These are phyloP conservation scores for Cytospora chrysosperma DNA, from an alignment of 2,329 filamentous ascomycete species.

Conservation along the genomic window DNA sequence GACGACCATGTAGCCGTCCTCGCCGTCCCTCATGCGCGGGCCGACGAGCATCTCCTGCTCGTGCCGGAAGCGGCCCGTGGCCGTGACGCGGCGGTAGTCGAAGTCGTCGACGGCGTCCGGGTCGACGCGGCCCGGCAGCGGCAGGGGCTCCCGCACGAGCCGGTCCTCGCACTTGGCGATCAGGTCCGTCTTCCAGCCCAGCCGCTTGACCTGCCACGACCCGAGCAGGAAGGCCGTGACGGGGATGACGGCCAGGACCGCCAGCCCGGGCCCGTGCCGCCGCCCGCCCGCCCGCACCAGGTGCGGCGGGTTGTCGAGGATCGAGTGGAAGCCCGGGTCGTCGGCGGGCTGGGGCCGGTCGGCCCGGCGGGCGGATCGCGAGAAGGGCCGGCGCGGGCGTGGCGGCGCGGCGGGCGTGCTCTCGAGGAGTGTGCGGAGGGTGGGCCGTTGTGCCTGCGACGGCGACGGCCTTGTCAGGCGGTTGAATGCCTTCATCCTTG, in stretches of 20 bases:
- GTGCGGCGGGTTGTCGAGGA: constrained; percentile 80
- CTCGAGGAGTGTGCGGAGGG: constrained; percentile 12
- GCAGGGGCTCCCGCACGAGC: constrained; percentile 79
- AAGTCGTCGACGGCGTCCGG: constrained; percentile 80
- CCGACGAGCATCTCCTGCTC: constrained; percentile 97
- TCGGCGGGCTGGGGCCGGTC: constrained; percentile 57
- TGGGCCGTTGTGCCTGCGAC: constrained; percentile 1
- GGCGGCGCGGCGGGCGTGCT: constrained; percentile 4
- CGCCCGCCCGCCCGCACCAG: constrained; percentile 70
- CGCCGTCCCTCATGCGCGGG: constrained; percentile 82
- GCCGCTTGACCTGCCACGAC: constrained; percentile 91
- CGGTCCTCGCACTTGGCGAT: constrained; percentile 92
- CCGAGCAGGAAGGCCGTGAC: constrained; percentile 87
- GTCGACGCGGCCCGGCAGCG: constrained; percentile 80
- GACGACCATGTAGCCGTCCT: constrained; percentile 87
- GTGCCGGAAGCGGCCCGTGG: constrained; percentile 73
- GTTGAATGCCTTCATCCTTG: constrained; percentile 21
- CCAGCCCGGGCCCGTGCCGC: constrained; percentile 74
- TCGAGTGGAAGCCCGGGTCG: constrained; percentile 76
- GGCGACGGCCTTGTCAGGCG: constrained; percentile 13
- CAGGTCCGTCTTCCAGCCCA: constrained; percentile 91
- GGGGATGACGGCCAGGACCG: constrained; percentile 84
- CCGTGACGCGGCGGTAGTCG: constrained; percentile 82
- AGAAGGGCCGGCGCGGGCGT: constrained; percentile 30
- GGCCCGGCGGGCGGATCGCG: constrained; percentile 28